Percentiles rank a stretch among this genome's conserved stretches.
These are phyloP conservation scores for Podospora conica DNA, from an alignment of 495 filamentous ascomycete species.

Conservation along the genomic window DNA sequence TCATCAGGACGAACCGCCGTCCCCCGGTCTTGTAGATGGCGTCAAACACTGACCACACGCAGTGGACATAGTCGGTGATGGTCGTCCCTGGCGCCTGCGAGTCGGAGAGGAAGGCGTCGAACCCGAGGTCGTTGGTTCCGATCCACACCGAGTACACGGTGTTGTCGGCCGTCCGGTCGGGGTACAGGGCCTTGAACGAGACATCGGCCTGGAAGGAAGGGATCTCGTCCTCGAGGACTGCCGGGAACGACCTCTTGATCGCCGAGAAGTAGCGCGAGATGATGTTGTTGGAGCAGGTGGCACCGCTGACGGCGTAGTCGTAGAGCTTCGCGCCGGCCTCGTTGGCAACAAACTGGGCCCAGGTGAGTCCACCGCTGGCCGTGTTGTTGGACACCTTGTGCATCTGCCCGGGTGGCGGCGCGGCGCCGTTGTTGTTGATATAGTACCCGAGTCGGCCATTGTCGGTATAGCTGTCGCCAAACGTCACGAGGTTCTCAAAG, in stretches of 20 bases:
- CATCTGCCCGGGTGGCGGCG: slow-evolving; percentile 54
- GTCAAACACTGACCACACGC: slow-evolving; percentile 55
- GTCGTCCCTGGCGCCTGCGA: slow-evolving; percentile 51
- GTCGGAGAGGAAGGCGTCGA: slow-evolving; percentile 55
- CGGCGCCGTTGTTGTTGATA: slow-evolving; percentile 45
- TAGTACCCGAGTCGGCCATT: slow-evolving; percentile 60
- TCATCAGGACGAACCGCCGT: slow-evolving; percentile 63
- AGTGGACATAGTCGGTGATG: slow-evolving; percentile 56
- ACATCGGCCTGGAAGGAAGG: slow-evolving; percentile 62
- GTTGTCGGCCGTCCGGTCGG: slow-evolving; percentile 44
- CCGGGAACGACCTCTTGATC: slow-evolving; percentile 52
- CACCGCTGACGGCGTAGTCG: slow-evolving; percentile 68
- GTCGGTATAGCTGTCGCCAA: slow-evolving; percentile 74
- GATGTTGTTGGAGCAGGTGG: slow-evolving; percentile 62
- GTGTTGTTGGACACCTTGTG: slow-evolving; percentile 42
- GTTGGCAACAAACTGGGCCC: slow-evolving; percentile 56
- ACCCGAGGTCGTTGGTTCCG: slow-evolving; percentile 70
- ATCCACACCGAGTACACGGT: slow-evolving; percentile 73
- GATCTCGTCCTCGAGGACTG: slow-evolving; percentile 60
- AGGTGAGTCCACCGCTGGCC: slow-evolving; percentile 58
- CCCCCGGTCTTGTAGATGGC: slow-evolving; percentile 57
- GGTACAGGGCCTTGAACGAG: slow-evolving; percentile 44
- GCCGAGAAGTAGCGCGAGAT: slow-evolving; percentile 44
- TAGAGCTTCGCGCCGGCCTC: slow-evolving; percentile 54
- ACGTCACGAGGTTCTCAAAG: slow-evolving; percentile 38